Evolutionary conservation across 1,284 basidiomycete genomes (phyloP).

Genomic region (Boletus calvinii): DNA sequence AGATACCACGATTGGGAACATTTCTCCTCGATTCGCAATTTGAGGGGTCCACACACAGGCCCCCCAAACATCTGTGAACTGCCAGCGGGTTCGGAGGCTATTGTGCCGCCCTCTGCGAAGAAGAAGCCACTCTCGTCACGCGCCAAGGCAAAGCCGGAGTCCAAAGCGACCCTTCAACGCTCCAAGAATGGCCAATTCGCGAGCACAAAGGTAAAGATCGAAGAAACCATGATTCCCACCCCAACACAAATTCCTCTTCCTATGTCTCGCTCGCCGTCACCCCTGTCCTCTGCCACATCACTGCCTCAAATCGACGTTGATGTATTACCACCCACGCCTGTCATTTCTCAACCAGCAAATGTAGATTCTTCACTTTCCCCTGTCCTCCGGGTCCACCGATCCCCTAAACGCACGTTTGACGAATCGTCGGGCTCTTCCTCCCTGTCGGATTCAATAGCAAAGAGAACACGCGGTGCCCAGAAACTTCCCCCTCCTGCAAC

Average conservation of each 20-base stretch:
- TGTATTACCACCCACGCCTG: constrained; percentile 29
- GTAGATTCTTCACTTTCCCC: constrained; percentile 30
- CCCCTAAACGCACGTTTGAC: constrained; percentile 69
- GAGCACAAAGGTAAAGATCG: constrained; percentile 26
- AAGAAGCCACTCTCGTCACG: constrained; percentile 29
- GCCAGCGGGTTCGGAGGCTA: constrained; percentile 32
- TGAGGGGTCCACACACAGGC: constrained; percentile 82
- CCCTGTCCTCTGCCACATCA: constrained; percentile 34
- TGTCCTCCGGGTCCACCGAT: constrained; percentile 39
- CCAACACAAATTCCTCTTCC: constrained; percentile 41
- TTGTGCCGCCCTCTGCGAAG: constrained; percentile 29
- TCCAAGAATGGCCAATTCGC: constrained; percentile 30
- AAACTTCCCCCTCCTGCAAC: constrained; percentile 20
- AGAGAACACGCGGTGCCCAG: constrained; percentile 40
- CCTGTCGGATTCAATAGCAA: constrained; percentile 43
- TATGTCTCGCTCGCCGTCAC: constrained; percentile 48
- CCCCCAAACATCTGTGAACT: constrained; percentile 68
- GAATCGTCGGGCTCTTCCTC: constrained; percentile 53
- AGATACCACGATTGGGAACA: constrained; percentile 94
- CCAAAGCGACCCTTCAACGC: constrained; percentile 34
- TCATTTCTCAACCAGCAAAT: constrained; percentile 16
- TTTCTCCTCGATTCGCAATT: constrained; percentile 87
- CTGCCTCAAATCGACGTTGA: constrained; percentile 31
- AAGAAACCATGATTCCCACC: constrained; percentile 22
- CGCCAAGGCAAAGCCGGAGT: constrained; percentile 20